phyloP scores from a whole-genome alignment of 495 filamentous ascomycete species.

The Daldinia decipiens region DNA sequence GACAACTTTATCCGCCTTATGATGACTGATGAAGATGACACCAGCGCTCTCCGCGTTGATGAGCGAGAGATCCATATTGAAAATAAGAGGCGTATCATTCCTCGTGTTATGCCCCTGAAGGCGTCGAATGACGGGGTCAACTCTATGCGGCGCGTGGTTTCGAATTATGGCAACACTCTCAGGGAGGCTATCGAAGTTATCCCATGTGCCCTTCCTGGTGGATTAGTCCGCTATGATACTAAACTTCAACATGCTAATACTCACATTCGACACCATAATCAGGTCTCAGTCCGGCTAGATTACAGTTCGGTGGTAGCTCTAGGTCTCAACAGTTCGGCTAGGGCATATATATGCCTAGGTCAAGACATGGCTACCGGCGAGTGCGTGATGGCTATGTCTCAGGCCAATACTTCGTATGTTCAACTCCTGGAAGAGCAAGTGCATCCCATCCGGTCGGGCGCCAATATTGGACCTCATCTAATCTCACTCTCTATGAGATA shows the following conservation, averaged over 20 bases:
- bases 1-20: slow-evolving; percentile 47
- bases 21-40: background rate
- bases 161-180: slow-evolving; percentile 46
- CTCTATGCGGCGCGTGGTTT: slow-evolving; percentile 51
- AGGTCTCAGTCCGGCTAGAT: slow-evolving; percentile 46
- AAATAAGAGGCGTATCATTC: slow-evolving; percentile 46
- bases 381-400: slow-evolving; percentile 46
- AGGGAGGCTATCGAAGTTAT: slow-evolving; percentile 45
- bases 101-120: slow-evolving; percentile 54
- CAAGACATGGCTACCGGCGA: slow-evolving; percentile 37
- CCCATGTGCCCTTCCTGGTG: slow-evolving; percentile 2
- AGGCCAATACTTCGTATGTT: slow-evolving; percentile 48
- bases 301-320: slow-evolving; percentile 52
- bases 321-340: slow-evolving; percentile 21
- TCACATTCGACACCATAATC: background rate
- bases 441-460: background rate
- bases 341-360: slow-evolving; percentile 49
- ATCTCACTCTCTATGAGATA: slow-evolving; percentile 46
- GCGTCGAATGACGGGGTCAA: slow-evolving; percentile 52
- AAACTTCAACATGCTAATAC: background rate
- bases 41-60: slow-evolving; percentile 38
- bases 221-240: slow-evolving; percentile 34
- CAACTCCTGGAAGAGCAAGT: slow-evolving; percentile 16
- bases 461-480: slow-evolving; percentile 7
- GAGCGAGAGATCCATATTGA: slow-evolving; percentile 55